Conservation (phyloP, 495 filamentous ascomycete genomes). For the Aspergillus nidulans region DNA sequence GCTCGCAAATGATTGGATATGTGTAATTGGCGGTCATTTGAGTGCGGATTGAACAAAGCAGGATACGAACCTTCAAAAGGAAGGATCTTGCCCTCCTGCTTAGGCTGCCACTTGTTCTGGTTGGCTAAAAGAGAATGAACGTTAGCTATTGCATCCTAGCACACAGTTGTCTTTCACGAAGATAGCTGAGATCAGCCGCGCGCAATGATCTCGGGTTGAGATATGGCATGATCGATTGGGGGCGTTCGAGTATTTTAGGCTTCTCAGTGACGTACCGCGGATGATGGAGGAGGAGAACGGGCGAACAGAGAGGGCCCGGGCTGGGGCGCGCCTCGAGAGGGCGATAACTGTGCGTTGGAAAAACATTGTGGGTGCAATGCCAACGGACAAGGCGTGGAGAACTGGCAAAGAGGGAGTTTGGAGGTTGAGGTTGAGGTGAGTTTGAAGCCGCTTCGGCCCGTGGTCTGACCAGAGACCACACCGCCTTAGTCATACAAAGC, state of each 20-base stretch:
- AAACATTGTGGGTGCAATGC: constrained; percentile 59
- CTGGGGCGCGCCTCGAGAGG: constrained; percentile 65
- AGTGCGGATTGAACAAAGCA: neutral
- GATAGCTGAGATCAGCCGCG: constrained; percentile 1
- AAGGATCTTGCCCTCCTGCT: constrained; percentile 42
- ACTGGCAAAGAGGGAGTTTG: constrained; percentile 30
- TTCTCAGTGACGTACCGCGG: constrained; percentile 40
- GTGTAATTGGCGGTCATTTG: constrained; percentile 3
- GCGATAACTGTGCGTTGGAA: constrained; percentile 74
- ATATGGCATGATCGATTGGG: constrained; percentile 19
- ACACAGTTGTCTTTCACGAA: neutral
- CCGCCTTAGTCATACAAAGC: constrained; percentile 32
- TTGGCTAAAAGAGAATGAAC: constrained; percentile 25
- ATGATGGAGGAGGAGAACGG: constrained; percentile 46
- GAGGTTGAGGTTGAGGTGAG: constrained; percentile 45
- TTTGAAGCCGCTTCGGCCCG: constrained; percentile 48
- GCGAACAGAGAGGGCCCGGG: constrained; percentile 49
- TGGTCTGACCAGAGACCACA: constrained; percentile 16
- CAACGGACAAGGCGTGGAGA: constrained; percentile 21
- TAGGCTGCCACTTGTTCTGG: constrained; percentile 32
- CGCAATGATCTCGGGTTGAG: constrained; percentile 22
- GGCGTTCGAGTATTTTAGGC: constrained; percentile 17
- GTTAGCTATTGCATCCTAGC: constrained; percentile 25
- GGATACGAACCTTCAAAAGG: constrained; percentile 41
- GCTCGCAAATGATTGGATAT: constrained; percentile 13